These are phyloP conservation scores for Chaetomium olivaceum DNA, from an alignment of 2,329 filamentous ascomycete species.

Conservation along the genomic window DNA sequence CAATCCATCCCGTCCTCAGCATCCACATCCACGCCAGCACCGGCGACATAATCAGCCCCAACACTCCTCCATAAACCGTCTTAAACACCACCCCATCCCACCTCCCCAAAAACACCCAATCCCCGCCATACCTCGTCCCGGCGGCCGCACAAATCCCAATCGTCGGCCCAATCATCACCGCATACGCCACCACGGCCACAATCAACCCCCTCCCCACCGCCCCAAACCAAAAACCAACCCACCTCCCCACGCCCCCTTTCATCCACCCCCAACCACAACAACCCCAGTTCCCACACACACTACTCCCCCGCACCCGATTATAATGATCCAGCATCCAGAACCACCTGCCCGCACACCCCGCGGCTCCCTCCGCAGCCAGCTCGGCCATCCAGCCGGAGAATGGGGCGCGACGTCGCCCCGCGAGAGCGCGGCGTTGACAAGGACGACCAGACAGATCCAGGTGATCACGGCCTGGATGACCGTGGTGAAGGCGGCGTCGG, in stretches of 20 bases:
- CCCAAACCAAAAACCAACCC: constrained; percentile 41
- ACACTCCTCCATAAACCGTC: constrained; percentile 47
- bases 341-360: constrained; percentile 42
- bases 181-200: constrained; percentile 43
- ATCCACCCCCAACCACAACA: neutral
- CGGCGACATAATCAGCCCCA: constrained; percentile 51
- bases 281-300: neutral
- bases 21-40: constrained; percentile 53
- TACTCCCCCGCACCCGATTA: neutral
- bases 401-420: constrained; percentile 49
- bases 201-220: constrained; percentile 42
- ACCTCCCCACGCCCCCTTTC: constrained; percentile 29
- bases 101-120: constrained; percentile 45
- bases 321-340: constrained; percentile 45
- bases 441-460: constrained; percentile 50
- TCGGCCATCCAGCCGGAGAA: constrained; percentile 22
- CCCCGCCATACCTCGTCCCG: constrained; percentile 42
- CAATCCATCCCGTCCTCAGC: constrained; percentile 49
- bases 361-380: constrained; percentile 42
- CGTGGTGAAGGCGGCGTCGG: constrained; percentile 53
- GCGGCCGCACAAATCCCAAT: constrained; percentile 47
- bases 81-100: constrained; percentile 56
- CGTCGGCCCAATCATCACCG: constrained; percentile 46
- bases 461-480: constrained; percentile 53
- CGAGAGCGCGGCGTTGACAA: constrained; percentile 51